These are phyloP conservation scores for Pseudomassariella vexata DNA, from an alignment of 2,329 filamentous ascomycete species.

Conservation along the genomic window DNA sequence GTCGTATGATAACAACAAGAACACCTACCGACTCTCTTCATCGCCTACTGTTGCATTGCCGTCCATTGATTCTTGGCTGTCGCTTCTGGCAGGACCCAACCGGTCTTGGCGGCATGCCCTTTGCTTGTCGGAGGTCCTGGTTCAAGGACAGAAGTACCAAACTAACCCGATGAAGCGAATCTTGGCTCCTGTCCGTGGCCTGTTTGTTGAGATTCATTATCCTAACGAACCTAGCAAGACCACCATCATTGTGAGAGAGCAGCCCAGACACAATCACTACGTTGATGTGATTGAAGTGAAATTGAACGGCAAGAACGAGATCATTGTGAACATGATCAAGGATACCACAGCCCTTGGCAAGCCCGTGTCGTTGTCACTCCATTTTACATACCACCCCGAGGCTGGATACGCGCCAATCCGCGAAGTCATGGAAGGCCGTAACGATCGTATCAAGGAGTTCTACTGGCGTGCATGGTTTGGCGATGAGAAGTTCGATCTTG, in stretches of 20 bases:
- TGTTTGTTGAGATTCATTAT: constrained; percentile 81
- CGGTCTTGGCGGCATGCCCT: constrained; percentile 94
- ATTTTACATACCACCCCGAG: constrained; percentile 91
- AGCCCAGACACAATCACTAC: constrained; percentile 78
- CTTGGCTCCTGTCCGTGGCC: constrained; percentile 76
- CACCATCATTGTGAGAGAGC: constrained; percentile 80
- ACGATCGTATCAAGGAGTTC: constrained; percentile 98
- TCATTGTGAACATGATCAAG: constrained; percentile 86
- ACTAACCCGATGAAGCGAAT: constrained; percentile 93
- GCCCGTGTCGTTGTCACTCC: constrained; percentile 75
- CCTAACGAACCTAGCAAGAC: constrained; percentile 81
- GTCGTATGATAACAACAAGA: constrained; percentile 71
- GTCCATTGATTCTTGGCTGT: constrained; percentile 75
- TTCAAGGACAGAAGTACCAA: constrained; percentile 95
- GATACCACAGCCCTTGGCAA: constrained; percentile 81
- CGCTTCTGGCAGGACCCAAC: constrained; percentile 76
- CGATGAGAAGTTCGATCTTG: constrained; percentile 74
- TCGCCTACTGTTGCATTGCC: constrained; percentile 71
- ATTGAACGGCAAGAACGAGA: constrained; percentile 68
- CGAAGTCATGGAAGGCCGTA: constrained; percentile 92
- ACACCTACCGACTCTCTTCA: constrained; percentile 76
- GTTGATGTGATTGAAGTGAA: constrained; percentile 84
- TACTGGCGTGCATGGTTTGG: constrained; percentile 99
- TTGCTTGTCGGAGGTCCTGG: constrained; percentile 87
- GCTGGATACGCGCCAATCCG: constrained; percentile 95